Evolutionary conservation across 352 stramenopile species (phyloP).

Genomic region (Pythium chondricola): DNA sequence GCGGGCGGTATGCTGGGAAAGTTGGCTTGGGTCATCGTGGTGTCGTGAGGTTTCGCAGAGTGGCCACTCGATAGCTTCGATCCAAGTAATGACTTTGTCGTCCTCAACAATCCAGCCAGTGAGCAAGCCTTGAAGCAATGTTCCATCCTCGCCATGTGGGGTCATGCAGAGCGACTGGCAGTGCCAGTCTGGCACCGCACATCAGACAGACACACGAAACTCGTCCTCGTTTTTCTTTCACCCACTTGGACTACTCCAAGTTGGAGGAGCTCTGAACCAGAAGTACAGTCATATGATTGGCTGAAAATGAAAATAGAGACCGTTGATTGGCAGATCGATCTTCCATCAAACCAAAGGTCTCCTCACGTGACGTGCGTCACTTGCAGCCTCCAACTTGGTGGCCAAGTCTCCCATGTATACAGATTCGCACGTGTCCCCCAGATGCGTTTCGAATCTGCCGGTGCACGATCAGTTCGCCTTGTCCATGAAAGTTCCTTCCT

Average conservation of each 20-base stretch:
- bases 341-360: not conserved
- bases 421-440: no score
- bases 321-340: conserved; percentile 19
- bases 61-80: conserved; percentile 1
- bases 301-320: conserved; percentile 6
- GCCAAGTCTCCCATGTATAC: not conserved
- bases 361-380: not conserved
- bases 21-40: conserved; percentile 12
- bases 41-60: not conserved
- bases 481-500: conserved; percentile 74
- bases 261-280: conserved; percentile 13
- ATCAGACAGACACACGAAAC: no score
- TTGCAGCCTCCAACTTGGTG: not conserved
- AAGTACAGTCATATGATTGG: conserved; percentile 10
- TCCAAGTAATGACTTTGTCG: no score
- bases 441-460: not conserved
- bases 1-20: not conserved
- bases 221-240: no score
- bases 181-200: no score
- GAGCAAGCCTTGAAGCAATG: no score
- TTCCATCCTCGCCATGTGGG: no score
- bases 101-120: no score
- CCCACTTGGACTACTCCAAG: not conserved
- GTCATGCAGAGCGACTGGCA: no score
- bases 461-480: conserved; percentile 36